Conservation (phyloP, 2,329 filamentous ascomycete genomes). For the Curvularia eragrostidis region DNA sequence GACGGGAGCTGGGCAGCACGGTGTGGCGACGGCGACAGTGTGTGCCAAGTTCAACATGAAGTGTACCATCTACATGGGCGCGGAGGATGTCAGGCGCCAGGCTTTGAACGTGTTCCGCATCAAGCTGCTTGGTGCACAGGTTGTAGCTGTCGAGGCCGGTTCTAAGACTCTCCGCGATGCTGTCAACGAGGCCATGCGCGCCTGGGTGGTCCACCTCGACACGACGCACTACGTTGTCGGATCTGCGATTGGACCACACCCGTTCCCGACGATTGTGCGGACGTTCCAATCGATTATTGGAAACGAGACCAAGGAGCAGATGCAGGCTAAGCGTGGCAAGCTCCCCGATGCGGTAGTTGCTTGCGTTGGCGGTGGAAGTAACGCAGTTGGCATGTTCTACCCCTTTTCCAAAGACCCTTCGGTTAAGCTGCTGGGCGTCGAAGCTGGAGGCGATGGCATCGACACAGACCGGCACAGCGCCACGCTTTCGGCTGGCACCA, state of each 20-base stretch:
- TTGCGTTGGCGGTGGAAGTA: slow-evolving; percentile 93
- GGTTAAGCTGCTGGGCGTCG: slow-evolving; percentile 90
- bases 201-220: slow-evolving; percentile 91
- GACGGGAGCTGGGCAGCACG: slow-evolving; percentile 96
- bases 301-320: slow-evolving; percentile 90
- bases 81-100: slow-evolving; percentile 94
- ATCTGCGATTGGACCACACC: slow-evolving; percentile 95
- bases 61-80: slow-evolving; percentile 98
- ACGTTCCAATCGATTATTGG: slow-evolving; percentile 98
- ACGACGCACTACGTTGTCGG: slow-evolving; percentile 99
- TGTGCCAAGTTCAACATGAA: slow-evolving; percentile 99
- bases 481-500: slow-evolving; percentile 82
- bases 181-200: slow-evolving; percentile 92
- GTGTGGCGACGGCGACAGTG: slow-evolving; percentile 95
- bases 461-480: slow-evolving; percentile 87
- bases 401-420: slow-evolving; percentile 85
- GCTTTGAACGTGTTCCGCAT: slow-evolving; percentile 98
- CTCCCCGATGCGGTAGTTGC: slow-evolving; percentile 95
- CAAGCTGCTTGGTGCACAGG: slow-evolving; percentile 90
- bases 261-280: slow-evolving; percentile 95
- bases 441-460: slow-evolving; percentile 91
- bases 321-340: slow-evolving; percentile 82
- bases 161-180: slow-evolving; percentile 69
- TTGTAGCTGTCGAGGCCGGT: slow-evolving; percentile 91
- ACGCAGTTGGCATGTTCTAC: slow-evolving; percentile 98